Conservation (phyloP, 179 eudicot species). For the Silene vulgaris region DNA sequence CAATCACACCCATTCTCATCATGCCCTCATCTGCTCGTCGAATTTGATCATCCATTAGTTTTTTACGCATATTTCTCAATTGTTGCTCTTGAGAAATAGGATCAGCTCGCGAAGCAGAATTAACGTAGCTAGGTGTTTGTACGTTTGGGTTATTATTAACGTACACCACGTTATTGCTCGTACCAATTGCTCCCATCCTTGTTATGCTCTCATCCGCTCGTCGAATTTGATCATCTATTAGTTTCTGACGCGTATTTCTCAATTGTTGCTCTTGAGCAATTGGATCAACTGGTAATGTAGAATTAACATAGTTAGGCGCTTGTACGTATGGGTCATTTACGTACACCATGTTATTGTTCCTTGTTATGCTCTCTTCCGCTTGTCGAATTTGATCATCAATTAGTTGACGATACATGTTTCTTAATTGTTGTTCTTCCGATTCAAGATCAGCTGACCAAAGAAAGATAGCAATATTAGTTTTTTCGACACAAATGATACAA, state of each 20-base stretch:
- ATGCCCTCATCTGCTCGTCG: neutral
- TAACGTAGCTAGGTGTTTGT: neutral
- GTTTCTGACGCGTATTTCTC: conserved; percentile 9
- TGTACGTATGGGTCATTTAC: too few relatives aligned
- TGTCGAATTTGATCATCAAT: neutral
- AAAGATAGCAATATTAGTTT: too few relatives aligned
- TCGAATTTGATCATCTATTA: conserved; percentile 1
- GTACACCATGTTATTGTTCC: neutral
- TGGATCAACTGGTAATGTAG: neutral
- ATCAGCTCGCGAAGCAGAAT: neutral
- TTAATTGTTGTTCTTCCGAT: too few relatives aligned
- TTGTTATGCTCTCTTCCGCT: too few relatives aligned
- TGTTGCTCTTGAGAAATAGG: conserved; percentile 6
- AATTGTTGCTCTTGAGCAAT: conserved; percentile 5
- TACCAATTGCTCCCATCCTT: neutral
- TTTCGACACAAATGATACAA: too few relatives aligned
- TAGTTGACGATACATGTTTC: neutral
- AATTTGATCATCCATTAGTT: conserved; percentile 6
- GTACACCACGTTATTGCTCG: neutral
- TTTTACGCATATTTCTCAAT: conserved; percentile 3
- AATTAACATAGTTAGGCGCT: too few relatives aligned
- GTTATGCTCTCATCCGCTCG: neutral
- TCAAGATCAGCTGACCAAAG: too few relatives aligned
- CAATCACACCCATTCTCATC: neutral
- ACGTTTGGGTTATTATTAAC: too few relatives aligned